Evolutionary conservation across 352 stramenopile genomes (phyloP), one percentile per base, ranked within the genome.

Genomic region (Phytophthora pisi): DNA sequence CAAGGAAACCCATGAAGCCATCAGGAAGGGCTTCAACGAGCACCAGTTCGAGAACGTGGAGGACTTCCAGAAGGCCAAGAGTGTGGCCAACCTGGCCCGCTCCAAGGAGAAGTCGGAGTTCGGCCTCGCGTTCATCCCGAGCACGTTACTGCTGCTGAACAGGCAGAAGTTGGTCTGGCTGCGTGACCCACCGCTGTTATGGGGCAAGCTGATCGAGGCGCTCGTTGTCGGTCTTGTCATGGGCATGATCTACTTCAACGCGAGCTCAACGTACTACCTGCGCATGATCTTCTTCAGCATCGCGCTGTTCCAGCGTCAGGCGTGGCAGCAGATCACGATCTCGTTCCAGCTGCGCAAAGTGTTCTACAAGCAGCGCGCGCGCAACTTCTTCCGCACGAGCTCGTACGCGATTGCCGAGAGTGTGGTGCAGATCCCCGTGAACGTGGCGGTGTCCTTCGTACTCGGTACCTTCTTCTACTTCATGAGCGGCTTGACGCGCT

Each of bases 361-460:
- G 11, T 97, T 95, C 73, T 97, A 97, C 82, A 97, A 96, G 65
- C 91, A 98, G 31, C 78, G 82, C 0, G 76, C 90, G 38, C 78
- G 81, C 23, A 97, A 97, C 77, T 98, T 97, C 61, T 97, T 96
- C 66, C 82, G 88, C 3, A 91, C 91, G 9, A 75, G 72, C 8
- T 89, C 88, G 24, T 97, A 97, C 57, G 69, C 89, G 8, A 84
- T 97, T 54, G 90, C 81, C 0, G 74, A 83, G 42, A 77, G 61
- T 61, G 59, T 89, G 11, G 74, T 92, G 20, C 76, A 86, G 66
- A 72, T 88, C 13, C 73, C 84, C 18, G 78, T 91, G 36, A 81
- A 84, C 70, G 79, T 97, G 67, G 74, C 79, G 1, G 91, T 88
- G 0, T 70, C 78, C 23, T 79, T 86, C 26, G 61, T 86, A 15